Conservation (phyloP, 2,329 filamentous ascomycete species). For the Penicillium hordei region DNA sequence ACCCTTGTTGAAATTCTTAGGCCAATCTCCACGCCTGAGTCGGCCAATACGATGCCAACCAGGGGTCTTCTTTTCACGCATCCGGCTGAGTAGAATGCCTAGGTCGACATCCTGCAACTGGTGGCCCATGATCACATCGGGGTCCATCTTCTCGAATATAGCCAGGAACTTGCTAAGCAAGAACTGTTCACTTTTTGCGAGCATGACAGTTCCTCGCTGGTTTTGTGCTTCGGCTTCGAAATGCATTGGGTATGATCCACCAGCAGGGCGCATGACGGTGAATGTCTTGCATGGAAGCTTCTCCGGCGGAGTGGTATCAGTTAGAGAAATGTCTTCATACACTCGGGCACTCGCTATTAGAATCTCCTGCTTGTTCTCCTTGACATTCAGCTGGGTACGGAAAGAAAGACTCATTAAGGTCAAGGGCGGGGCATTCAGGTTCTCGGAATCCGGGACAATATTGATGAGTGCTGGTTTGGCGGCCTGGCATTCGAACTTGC, state of each 20-base stretch:
- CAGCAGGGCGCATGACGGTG: conserved; percentile 82
- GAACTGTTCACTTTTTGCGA: conserved; percentile 80
- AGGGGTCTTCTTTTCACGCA: conserved; percentile 86
- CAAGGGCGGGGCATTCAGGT: conserved; percentile 77
- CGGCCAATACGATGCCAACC: conserved; percentile 94
- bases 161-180: conserved; percentile 87
- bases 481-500: conserved; percentile 87
- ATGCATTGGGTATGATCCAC: conserved; percentile 74
- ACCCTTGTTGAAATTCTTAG: conserved; percentile 77
- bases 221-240: conserved; percentile 78
- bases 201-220: conserved; percentile 72
- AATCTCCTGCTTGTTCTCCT: conserved; percentile 95
- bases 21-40: conserved; percentile 81
- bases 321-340: conserved; percentile 85
- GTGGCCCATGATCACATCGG: conserved; percentile 90
- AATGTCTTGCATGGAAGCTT: conserved; percentile 87
- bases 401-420: conserved; percentile 95
- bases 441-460: conserved; percentile 73
- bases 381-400: conserved; percentile 82
- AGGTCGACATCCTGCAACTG: conserved; percentile 97
- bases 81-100: conserved; percentile 79
- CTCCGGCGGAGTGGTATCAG: conserved; percentile 83
- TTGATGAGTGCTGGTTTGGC: conserved; percentile 74
- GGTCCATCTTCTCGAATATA: conserved; percentile 82
- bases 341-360: conserved; percentile 86